Conservation (phyloP, 2,329 filamentous ascomycete species). For the Neophaeococcomyces aloes region DNA sequence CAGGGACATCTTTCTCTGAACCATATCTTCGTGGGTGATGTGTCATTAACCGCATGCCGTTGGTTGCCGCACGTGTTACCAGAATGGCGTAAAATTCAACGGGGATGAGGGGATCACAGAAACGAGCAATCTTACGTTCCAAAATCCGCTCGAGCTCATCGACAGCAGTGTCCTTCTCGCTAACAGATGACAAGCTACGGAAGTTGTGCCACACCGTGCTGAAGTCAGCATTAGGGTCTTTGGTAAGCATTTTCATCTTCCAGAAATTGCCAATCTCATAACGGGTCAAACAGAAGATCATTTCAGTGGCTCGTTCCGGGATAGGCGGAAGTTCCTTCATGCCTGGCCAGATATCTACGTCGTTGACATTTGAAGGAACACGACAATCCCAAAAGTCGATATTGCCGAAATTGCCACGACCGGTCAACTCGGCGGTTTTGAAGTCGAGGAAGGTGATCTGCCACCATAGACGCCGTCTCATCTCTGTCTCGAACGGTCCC, state of each 20-base stretch:
- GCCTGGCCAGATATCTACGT: constrained; percentile 41
- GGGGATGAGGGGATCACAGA: constrained; percentile 42
- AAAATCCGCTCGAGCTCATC: constrained; percentile 41
- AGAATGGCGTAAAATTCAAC: constrained; percentile 36
- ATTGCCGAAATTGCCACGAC: constrained; percentile 17
- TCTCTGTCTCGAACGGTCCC: constrained; percentile 41
- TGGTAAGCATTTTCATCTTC: constrained; percentile 23
- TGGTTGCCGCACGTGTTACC: constrained; percentile 35
- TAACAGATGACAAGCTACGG: constrained; percentile 21
- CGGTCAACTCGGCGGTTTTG: constrained; percentile 25
- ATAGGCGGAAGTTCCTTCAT: constrained; percentile 39
- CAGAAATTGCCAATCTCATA: constrained; percentile 47
- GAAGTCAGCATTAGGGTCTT: constrained; percentile 17
- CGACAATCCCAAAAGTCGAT: constrained; percentile 29
- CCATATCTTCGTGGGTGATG: constrained; percentile 34
- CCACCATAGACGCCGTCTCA: constrained; percentile 32
- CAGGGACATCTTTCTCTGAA: constrained; percentile 23
- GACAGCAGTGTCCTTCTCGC: constrained; percentile 28
- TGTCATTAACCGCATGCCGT: constrained; percentile 35
- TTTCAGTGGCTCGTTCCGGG: constrained; percentile 42
- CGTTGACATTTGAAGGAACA: constrained; percentile 43
- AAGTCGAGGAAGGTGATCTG: constrained; percentile 38
- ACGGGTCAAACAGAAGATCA: constrained; percentile 52
- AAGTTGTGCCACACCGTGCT: constrained; percentile 15
- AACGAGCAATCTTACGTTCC: constrained; percentile 44